Conservation (phyloP, 2,329 filamentous ascomycete species). For the Emydomyces testavorans region DNA sequence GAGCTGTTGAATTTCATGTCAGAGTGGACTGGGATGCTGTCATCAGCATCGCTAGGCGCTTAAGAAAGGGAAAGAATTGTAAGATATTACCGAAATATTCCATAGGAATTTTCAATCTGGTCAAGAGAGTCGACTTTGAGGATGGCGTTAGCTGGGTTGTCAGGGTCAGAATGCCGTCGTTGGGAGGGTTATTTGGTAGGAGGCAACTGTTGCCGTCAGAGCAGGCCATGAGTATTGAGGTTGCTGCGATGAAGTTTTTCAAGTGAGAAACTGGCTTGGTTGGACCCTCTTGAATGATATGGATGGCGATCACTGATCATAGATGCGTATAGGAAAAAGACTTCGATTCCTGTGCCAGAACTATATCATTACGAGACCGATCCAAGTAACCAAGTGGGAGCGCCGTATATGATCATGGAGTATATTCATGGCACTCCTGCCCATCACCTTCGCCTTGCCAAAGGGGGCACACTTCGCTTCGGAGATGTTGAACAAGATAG, state of each 20-base stretch:
- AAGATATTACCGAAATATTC: neutral
- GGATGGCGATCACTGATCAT: neutral
- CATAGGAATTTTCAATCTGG: conserved; percentile 4
- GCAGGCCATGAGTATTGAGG: neutral
- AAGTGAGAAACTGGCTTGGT: neutral
- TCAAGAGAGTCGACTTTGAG: conserved; percentile 5
- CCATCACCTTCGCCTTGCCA: neutral
- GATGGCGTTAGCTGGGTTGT: conserved; percentile 8
- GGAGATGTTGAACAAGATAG: conserved; percentile 1
- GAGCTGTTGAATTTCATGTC: neutral
- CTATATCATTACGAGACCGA: conserved; percentile 2
- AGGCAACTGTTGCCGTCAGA: neutral
- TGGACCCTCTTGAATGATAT: neutral
- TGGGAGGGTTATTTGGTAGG: neutral
- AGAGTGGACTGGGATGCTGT: conserved; percentile 1
- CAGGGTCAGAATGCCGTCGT: conserved; percentile 7
- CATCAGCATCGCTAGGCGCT: neutral
- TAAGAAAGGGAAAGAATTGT: conserved; percentile 2
- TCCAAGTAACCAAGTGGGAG: conserved; percentile 4
- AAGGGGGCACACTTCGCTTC: neutral
- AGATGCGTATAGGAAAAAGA: neutral
- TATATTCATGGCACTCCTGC: conserved; percentile 11
- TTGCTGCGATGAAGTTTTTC: conserved; percentile 6
- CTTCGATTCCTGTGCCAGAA: conserved; percentile 9
- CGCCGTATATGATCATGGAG: conserved; percentile 10